These are phyloP conservation scores for Aspergillus calidoustus DNA, from an alignment of 2,329 filamentous ascomycete species.

Conservation along the genomic window DNA sequence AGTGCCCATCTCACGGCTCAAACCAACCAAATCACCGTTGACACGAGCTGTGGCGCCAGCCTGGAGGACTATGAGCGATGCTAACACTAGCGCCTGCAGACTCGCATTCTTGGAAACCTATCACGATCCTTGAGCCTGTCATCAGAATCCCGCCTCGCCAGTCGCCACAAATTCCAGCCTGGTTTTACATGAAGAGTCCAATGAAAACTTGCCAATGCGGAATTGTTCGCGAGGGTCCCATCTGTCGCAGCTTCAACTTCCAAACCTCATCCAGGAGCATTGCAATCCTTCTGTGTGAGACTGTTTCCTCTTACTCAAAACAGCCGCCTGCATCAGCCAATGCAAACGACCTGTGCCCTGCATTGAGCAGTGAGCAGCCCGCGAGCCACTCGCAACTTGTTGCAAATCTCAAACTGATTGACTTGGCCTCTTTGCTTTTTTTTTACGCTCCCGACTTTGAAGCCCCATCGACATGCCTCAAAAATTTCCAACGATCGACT, in stretches of 20 bases:
- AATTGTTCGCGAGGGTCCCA: conserved; percentile 7
- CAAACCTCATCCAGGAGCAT: not conserved
- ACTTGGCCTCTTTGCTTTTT: not conserved
- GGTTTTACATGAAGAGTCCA: conserved; percentile 3
- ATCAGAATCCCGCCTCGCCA: conserved; percentile 9
- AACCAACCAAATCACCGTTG: conserved; percentile 22
- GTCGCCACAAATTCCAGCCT: conserved; percentile 11
- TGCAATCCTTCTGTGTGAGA: conserved; percentile 1
- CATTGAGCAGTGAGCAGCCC: conserved; percentile 11
- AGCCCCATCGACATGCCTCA: not conserved
- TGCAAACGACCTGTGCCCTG: conserved; percentile 25
- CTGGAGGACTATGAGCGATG: not conserved
- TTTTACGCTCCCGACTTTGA: not conserved
- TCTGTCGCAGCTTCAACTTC: not conserved
- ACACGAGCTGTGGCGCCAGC: conserved; percentile 25
- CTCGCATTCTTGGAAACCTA: conserved; percentile 23
- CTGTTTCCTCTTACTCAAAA: conserved; percentile 23
- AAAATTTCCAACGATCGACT: not conserved
- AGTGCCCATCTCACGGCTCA: not conserved
- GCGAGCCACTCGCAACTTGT: not conserved
- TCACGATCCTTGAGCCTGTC: conserved; percentile 10
- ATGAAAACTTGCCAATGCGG: conserved; percentile 1
- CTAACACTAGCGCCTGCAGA: conserved; percentile 20
- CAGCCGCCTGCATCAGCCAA: conserved; percentile 25
- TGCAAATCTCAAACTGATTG: not conserved